These are phyloP conservation scores for Lactarius hatsudake DNA, from an alignment of 768 basidiomycete species.

Conservation along the genomic window DNA sequence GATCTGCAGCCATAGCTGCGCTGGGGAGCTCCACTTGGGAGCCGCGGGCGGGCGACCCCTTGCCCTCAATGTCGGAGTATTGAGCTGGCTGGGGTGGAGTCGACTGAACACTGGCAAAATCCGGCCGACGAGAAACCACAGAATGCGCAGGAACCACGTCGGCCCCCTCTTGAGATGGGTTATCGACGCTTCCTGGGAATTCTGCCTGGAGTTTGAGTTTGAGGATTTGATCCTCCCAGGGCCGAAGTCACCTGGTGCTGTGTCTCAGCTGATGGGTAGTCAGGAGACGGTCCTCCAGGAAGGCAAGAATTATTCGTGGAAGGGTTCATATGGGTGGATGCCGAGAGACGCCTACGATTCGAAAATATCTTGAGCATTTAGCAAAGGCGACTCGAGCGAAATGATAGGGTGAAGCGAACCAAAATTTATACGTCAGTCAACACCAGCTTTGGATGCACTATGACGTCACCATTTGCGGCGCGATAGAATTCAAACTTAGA, in stretches of 20 bases:
- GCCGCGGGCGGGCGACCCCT: not conserved
- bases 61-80: not conserved
- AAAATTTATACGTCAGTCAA: not conserved
- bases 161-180: not conserved
- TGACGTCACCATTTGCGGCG: not conserved
- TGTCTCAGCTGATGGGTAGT: not conserved
- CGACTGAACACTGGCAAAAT: not conserved
- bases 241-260: not conserved
- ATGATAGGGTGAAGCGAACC: not conserved
- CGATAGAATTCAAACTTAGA: not conserved
- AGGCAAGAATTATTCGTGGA: not conserved
- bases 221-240: not conserved
- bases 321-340: not conserved
- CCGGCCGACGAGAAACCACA: not conserved
- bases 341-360: not conserved
- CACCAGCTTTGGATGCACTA: not conserved
- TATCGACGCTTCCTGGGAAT: not conserved
- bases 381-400: not conserved
- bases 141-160: not conserved
- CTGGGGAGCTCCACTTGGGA: not conserved
- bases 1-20: not conserved
- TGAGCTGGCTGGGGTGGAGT: not conserved
- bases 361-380: slow-evolving; percentile 11
- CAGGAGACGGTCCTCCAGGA: slow-evolving; percentile 18
- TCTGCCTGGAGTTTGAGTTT: not conserved